A percentile compares a stretch with the other conserved stretches of the same genome.
phyloP scores from a whole-genome alignment of 179 eudicot species.

The Carnegiea gigantea region DNA sequence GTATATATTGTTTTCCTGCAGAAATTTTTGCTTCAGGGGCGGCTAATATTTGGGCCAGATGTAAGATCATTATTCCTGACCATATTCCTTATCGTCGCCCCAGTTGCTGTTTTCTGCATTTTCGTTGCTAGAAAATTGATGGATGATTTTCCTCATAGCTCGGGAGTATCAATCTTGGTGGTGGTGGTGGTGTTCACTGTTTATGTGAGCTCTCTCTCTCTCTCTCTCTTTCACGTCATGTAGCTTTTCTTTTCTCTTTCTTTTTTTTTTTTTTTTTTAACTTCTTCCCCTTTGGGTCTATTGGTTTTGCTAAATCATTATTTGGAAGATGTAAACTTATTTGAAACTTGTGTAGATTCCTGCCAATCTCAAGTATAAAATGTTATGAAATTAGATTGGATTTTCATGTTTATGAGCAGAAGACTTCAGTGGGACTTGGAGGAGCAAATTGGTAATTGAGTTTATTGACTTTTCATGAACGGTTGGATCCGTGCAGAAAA shows the following conservation, averaged over 20 bases:
- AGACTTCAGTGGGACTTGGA: no score
- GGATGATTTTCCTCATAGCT: slow-evolving; percentile 56
- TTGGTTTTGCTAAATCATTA: background rate
- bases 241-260: background rate
- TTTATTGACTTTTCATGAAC: no score
- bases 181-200: slow-evolving; percentile 58
- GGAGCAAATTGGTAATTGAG: no score
- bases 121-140: slow-evolving; percentile 79
- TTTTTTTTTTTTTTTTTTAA: background rate
- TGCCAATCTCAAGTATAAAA: background rate
- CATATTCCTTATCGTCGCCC: slow-evolving; percentile 75
- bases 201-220: slow-evolving; percentile 47
- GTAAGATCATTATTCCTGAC: slow-evolving; percentile 73
- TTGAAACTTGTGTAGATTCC: background rate
- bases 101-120: slow-evolving; percentile 63
- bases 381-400: background rate
- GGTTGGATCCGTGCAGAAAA: no score
- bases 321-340: background rate
- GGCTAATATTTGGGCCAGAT: slow-evolving; percentile 84
- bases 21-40: slow-evolving; percentile 75
- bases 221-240: slow-evolving; percentile 7
- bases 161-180: slow-evolving; percentile 67
- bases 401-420: background rate
- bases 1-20: slow-evolving; percentile 39
- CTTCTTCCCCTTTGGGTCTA: no score